A percentile compares a stretch with the other conserved stretches of the same genome.
These are phyloP conservation scores for Kregervanrija pseudodelftensis DNA, from an alignment of 805 yeast genomes.

Conservation along the genomic window DNA sequence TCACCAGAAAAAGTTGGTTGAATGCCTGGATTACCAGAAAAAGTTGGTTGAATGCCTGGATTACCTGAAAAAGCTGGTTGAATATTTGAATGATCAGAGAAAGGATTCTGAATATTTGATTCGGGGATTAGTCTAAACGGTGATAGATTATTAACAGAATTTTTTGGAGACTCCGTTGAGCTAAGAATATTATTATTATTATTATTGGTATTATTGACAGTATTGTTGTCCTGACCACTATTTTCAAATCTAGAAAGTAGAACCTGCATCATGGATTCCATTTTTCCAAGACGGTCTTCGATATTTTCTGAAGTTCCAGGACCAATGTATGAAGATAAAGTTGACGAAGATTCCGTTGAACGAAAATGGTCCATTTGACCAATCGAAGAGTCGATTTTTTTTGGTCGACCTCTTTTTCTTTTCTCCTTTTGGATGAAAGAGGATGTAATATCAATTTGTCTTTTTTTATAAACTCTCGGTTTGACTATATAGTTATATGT, in stretches of 20 bases:
- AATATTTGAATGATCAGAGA: not conserved
- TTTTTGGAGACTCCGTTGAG: no score
- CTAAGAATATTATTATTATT: no score
- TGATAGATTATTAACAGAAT: no score
- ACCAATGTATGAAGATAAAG: no score
- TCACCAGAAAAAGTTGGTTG: no score
- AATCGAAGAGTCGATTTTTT: not conserved
- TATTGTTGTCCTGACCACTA: not conserved
- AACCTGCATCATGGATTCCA: slow-evolving; percentile 28
- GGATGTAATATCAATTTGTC: not conserved
- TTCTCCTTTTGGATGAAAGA: not conserved
- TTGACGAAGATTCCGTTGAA: no score
- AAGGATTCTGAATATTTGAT: no score
- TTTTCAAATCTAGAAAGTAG: slow-evolving; percentile 12
- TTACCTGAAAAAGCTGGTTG: no score
- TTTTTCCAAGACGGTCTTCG: slow-evolving; percentile 25
- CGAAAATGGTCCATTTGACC: no score
- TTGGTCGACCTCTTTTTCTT: slow-evolving; percentile 10
- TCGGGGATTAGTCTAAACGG: no score
- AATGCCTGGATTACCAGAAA: not conserved
- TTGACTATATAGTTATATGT: slow-evolving; percentile 29
- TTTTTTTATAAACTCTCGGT: slow-evolving; percentile 13
- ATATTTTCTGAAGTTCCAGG: slow-evolving; percentile 4
- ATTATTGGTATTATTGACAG: no score
- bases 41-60: not conserved